Conservation (phyloP, 2,329 filamentous ascomycete species). For the Fusarium staphyleae region DNA sequence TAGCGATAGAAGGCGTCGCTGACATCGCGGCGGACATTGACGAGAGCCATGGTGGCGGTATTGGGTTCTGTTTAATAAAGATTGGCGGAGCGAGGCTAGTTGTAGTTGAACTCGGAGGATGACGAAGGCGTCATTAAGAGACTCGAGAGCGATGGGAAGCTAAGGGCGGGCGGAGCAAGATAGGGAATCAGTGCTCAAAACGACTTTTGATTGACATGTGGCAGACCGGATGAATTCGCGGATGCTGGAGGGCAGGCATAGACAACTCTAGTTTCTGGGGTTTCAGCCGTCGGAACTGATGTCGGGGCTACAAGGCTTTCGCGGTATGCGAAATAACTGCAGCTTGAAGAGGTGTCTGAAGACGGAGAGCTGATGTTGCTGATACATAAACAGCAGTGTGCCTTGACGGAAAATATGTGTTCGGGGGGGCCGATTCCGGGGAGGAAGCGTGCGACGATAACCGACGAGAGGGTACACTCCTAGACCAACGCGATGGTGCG, state of each 20-base stretch:
- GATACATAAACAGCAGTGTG: constrained; percentile 90
- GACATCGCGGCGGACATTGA: constrained; percentile 99
- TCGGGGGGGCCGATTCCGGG: constrained; percentile 35
- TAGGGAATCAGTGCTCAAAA: constrained; percentile 61
- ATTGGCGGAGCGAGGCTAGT: constrained; percentile 30
- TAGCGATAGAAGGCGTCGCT: constrained; percentile 99
- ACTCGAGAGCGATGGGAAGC: constrained; percentile 43
- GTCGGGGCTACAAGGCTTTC: constrained; percentile 90
- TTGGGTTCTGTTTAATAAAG: constrained; percentile 28
- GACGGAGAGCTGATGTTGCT: constrained; percentile 88
- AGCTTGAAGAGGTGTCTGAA: constrained; percentile 96
- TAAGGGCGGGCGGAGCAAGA: constrained; percentile 51
- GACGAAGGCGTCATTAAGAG: constrained; percentile 52
- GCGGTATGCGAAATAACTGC: constrained; percentile 95
- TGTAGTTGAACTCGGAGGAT: constrained; percentile 26
- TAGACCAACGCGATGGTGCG: constrained; percentile 22
- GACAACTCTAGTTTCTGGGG: constrained; percentile 54
- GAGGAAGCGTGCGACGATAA: constrained; percentile 16
- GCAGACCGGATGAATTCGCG: constrained; percentile 57
- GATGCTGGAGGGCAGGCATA: constrained; percentile 63
- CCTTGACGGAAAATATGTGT: constrained; percentile 45
- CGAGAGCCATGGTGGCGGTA: constrained; percentile 84
- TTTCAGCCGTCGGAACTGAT: constrained; percentile 93
- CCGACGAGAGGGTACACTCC: constrained; percentile 19
- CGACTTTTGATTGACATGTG: constrained; percentile 63